A percentile compares a stretch with the other conserved stretches of the same genome.
phyloP scores from a whole-genome alignment of 2,329 filamentous ascomycete genomes.

The Penicillium hesseltinei region DNA sequence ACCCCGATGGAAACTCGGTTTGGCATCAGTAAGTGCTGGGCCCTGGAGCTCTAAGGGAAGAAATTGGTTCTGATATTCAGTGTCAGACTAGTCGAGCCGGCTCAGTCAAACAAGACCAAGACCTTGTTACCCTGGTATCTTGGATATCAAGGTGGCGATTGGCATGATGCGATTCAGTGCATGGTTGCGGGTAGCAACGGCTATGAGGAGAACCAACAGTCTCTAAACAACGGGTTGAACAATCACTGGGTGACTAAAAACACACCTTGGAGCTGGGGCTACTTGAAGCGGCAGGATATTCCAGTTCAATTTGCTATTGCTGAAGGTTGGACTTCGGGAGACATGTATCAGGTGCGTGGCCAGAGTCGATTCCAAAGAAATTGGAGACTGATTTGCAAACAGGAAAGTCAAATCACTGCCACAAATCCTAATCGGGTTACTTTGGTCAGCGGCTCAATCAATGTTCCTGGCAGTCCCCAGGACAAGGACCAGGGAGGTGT shows the following conservation, averaged over 20 bases:
- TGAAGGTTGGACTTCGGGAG: constrained; percentile 54
- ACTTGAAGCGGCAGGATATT: constrained; percentile 53
- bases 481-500: constrained; percentile 44
- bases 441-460: constrained; percentile 53
- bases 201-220: constrained; percentile 53
- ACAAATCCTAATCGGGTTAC: constrained; percentile 56
- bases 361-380: not conserved
- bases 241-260: constrained; percentile 56
- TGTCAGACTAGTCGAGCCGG: constrained; percentile 37
- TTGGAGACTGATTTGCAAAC: not conserved
- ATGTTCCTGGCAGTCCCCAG: constrained; percentile 50
- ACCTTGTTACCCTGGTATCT: constrained; percentile 55
- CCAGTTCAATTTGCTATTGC: constrained; percentile 56
- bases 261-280: constrained; percentile 54
- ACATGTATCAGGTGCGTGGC: constrained; percentile 53
- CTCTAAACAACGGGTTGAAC: constrained; percentile 52
- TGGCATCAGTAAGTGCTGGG: constrained; percentile 48
- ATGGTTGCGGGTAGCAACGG: constrained; percentile 53
- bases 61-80: not conserved
- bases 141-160: constrained; percentile 54
- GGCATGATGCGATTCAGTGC: constrained; percentile 54
- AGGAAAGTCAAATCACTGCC: constrained; percentile 52
- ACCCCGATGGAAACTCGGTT: constrained; percentile 45
- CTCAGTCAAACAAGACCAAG: constrained; percentile 43
- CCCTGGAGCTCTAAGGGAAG: not conserved